Percentiles rank a stretch among this genome's conserved stretches.
These are phyloP conservation scores for Lasiosphaeriaceae sp. DNA, from an alignment of 495 filamentous ascomycete genomes.

Conservation along the genomic window DNA sequence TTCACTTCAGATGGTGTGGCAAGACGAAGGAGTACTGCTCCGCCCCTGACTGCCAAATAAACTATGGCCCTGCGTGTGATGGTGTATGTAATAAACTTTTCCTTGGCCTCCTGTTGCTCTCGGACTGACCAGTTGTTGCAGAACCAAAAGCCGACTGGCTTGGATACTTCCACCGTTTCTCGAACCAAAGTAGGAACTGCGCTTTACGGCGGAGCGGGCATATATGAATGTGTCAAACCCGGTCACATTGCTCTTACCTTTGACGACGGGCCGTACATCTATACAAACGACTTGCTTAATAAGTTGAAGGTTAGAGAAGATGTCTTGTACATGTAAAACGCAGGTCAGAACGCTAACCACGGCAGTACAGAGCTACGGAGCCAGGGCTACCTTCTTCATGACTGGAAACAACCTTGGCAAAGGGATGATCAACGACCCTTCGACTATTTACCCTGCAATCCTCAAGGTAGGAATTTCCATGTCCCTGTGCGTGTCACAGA, in stretches of 20 bases:
- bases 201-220: slow-evolving; percentile 56
- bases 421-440: slow-evolving; percentile 61
- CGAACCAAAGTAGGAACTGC: slow-evolving; percentile 56
- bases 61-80: slow-evolving; percentile 65
- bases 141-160: slow-evolving; percentile 58
- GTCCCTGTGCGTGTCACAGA: too few relatives aligned
- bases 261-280: slow-evolving; percentile 72
- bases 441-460: slow-evolving; percentile 53
- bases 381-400: slow-evolving; percentile 76
- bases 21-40: slow-evolving; percentile 56
- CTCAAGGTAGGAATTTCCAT: slow-evolving; percentile 44
- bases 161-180: slow-evolving; percentile 54
- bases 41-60: slow-evolving; percentile 66
- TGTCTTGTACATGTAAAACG: not conserved
- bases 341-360: slow-evolving; percentile 13
- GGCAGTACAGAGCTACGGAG: slow-evolving; percentile 46
- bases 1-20: slow-evolving; percentile 54
- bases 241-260: slow-evolving; percentile 72
- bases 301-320: slow-evolving; percentile 44
- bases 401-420: slow-evolving; percentile 73
- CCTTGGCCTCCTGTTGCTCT: not conserved
- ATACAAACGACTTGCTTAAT: slow-evolving; percentile 66
- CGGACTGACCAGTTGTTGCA: slow-evolving; percentile 12
- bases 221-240: slow-evolving; percentile 61
- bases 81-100: slow-evolving; percentile 28